Percentiles rank a stretch among this genome's conserved stretches.
Conservation (phyloP, 352 stramenopile genomes). For the Globisporangium echinulatum region DNA sequence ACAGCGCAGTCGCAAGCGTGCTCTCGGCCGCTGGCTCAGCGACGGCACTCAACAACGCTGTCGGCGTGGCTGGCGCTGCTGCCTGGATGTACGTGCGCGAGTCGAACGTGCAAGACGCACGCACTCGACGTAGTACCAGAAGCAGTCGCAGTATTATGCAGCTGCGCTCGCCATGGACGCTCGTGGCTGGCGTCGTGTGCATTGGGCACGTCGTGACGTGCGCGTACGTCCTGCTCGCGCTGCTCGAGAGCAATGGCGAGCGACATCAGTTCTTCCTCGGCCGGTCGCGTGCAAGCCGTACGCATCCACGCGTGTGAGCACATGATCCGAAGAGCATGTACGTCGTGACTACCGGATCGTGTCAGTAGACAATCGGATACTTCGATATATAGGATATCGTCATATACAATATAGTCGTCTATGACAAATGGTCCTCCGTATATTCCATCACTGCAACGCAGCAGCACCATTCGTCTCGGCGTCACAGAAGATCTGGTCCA, state of each 20-base stretch:
- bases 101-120: conserved; percentile 8
- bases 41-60: conserved; percentile 39
- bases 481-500: conserved; percentile 73
- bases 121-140: background rate
- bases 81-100: conserved; percentile 56
- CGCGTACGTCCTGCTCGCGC: conserved; percentile 58
- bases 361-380: no score
- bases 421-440: no score
- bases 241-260: conserved; percentile 67
- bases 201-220: conserved; percentile 59
- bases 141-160: conserved; percentile 2
- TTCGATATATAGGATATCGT: no score
- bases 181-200: conserved; percentile 24
- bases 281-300: background rate
- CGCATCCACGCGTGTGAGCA: no score
- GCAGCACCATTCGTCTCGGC: conserved; percentile 16
- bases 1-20: background rate
- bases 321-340: no score
- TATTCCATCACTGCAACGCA: no score
- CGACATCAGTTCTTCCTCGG: conserved; percentile 67
- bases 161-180: conserved; percentile 5
- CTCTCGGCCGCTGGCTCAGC: conserved; percentile 8
- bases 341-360: no score
- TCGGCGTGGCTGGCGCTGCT: conserved; percentile 32
- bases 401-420: no score